phyloP scores from a whole-genome alignment of 2,329 filamentous ascomycete genomes.

The Diaporthe eres region DNA sequence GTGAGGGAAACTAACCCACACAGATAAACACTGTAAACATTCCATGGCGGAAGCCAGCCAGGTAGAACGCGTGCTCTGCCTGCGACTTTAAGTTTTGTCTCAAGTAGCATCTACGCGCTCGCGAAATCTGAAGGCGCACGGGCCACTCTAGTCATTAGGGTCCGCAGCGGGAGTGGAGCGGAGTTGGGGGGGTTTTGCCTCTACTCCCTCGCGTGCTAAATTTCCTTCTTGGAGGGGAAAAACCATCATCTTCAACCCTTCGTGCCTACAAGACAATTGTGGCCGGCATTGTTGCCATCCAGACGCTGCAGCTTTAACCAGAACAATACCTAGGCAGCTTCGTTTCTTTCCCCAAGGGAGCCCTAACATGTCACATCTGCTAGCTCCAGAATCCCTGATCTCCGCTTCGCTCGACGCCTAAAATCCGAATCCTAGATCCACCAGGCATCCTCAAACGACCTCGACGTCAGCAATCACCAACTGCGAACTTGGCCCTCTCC shows the following conservation, averaged over 20 bases:
- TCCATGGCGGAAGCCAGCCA: not conserved
- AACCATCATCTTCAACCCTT: conserved; percentile 25
- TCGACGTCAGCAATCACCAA: conserved; percentile 18
- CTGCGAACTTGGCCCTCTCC: not conserved
- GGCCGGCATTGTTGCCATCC: conserved; percentile 15
- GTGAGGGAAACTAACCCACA: too few species aligned
- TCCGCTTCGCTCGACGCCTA: conserved; percentile 21
- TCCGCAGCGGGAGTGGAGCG: conserved; percentile 10
- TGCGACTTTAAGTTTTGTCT: not conserved
- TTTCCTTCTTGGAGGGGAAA: conserved; percentile 34
- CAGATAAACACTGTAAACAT: not conserved
- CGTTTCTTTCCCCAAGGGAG: not conserved
- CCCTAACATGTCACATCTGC: conserved; percentile 37
- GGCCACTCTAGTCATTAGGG: not conserved
- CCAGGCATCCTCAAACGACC: conserved; percentile 27
- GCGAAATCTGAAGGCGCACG: not conserved
- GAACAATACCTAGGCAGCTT: conserved; percentile 9
- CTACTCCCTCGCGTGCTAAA: conserved; percentile 35
- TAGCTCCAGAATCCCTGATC: not conserved
- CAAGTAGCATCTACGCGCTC: conserved; percentile 11
- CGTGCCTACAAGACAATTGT: not conserved
- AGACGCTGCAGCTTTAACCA: conserved; percentile 28
- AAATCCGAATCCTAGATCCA: conserved; percentile 12
- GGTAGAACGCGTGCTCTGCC: not conserved
- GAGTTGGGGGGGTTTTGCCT: conserved; percentile 13